phyloP scores from a whole-genome alignment of 441 rosid species.

The Gossypium trilobum region DNA sequence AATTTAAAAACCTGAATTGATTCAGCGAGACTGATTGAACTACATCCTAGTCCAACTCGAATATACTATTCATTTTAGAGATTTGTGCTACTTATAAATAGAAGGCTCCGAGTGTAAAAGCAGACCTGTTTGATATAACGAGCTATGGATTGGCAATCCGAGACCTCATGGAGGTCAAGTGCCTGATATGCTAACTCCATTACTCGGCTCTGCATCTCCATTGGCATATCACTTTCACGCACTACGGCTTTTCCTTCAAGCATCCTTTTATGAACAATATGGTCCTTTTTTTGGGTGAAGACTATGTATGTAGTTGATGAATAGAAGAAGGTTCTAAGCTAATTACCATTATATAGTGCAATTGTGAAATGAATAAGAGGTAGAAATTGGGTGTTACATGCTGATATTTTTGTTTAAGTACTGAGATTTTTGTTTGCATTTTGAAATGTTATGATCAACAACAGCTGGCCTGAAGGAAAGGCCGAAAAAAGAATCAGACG shows the following conservation, averaged over 20 bases:
- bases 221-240: conserved; percentile 42
- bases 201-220: conserved; percentile 31
- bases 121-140: conserved; percentile 40
- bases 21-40: no score
- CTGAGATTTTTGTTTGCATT: not conserved
- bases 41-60: no score
- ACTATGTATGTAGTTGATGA: not conserved
- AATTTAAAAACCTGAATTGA: no score
- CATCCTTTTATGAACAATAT: conserved; percentile 16
- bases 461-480: not conserved
- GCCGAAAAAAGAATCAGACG: conserved; percentile 8
- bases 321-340: not conserved
- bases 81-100: no score
- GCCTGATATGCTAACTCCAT: conserved; percentile 45
- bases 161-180: conserved; percentile 40
- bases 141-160: conserved; percentile 44
- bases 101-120: not conserved
- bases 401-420: not conserved
- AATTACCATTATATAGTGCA: not conserved
- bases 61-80: no score
- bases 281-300: not conserved
- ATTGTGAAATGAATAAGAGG: conserved; percentile 11
- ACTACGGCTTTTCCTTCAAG: conserved; percentile 41
- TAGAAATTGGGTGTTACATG: not conserved
- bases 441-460: not conserved